Conservation (phyloP, 176 grass and related monocot genomes). For the Aegilops umbellulata region DNA sequence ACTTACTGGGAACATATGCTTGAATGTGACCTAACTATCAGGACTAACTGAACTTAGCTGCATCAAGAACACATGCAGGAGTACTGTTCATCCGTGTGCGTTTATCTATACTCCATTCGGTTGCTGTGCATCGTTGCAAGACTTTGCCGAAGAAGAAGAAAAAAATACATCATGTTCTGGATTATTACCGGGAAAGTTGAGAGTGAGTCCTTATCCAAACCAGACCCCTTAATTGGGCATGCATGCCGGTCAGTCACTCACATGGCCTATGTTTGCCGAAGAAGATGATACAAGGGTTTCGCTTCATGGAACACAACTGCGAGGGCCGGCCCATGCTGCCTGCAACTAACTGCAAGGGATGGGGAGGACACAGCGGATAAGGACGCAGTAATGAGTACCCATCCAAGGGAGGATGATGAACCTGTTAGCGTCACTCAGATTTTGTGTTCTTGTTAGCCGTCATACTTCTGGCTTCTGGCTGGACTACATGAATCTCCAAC, state of each 20-base stretch:
- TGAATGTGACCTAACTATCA: not conserved
- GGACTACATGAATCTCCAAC: not conserved
- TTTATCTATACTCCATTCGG: slow-evolving; percentile 17
- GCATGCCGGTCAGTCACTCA: slow-evolving; percentile 19
- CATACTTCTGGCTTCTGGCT: not conserved
- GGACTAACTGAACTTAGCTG: not conserved
- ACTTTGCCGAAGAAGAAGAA: not conserved
- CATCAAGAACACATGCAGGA: slow-evolving; percentile 9
- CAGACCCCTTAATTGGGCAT: slow-evolving; percentile 1
- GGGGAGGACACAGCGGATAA: slow-evolving; percentile 27
- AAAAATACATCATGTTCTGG: not conserved
- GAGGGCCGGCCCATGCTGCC: slow-evolving; percentile 44
- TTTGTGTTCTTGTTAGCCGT: not conserved
- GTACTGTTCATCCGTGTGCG: not conserved
- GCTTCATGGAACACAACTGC: slow-evolving; percentile 26
- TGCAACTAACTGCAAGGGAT: slow-evolving; percentile 1
- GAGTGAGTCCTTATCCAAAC: slow-evolving; percentile 9
- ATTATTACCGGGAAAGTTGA: not conserved
- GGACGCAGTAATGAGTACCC: slow-evolving; percentile 36
- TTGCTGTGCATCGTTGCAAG: not conserved
- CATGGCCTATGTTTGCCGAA: not conserved
- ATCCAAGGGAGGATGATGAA: slow-evolving; percentile 27
- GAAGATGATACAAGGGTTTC: slow-evolving; percentile 20
- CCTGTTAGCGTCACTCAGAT: slow-evolving; percentile 10
- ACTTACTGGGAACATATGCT: not conserved